Evolutionary conservation across 1,139 yeast genomes (phyloP).

Genomic region (Eremothecium cymbalariae): DNA sequence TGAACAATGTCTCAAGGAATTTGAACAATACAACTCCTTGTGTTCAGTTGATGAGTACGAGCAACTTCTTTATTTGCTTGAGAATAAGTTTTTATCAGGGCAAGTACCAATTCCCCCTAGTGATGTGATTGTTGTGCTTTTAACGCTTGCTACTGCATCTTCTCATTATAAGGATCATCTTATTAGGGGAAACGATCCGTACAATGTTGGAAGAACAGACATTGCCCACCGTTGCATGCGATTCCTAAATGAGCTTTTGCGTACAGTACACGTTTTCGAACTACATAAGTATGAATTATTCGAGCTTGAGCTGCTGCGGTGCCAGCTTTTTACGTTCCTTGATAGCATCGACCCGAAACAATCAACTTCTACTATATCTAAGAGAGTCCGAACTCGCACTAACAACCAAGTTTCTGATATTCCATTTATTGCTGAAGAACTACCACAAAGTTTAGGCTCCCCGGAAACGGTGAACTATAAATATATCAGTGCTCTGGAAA

Average conservation of each 20-base stretch:
- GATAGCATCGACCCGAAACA: slow-evolving; percentile 13
- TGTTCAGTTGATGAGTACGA: slow-evolving; percentile 25
- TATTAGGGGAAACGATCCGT: slow-evolving; percentile 22
- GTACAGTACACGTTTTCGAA: slow-evolving; percentile 18
- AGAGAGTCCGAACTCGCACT: slow-evolving; percentile 1
- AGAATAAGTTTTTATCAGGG: slow-evolving; percentile 14
- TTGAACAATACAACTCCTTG: slow-evolving; percentile 27
- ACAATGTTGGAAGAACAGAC: slow-evolving; percentile 18
- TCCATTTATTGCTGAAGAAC: not conserved
- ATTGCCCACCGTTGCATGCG: slow-evolving; percentile 20
- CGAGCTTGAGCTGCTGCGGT: slow-evolving; percentile 24
- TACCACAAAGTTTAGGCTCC: not conserved
- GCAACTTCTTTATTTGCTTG: slow-evolving; percentile 20
- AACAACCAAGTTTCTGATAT: slow-evolving; percentile 1
- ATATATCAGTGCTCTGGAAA: slow-evolving; percentile 22
- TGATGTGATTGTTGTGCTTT: slow-evolving; percentile 23
- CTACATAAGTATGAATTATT: slow-evolving; percentile 12
- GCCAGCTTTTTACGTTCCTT: slow-evolving; percentile 26
- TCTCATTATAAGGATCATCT: slow-evolving; percentile 17
- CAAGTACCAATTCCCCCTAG: slow-evolving; percentile 22
- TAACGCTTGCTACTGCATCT: slow-evolving; percentile 25
- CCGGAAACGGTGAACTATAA: slow-evolving; percentile 19
- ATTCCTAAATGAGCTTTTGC: slow-evolving; percentile 15
- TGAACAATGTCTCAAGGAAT: slow-evolving; percentile 15
- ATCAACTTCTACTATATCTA: not conserved